Base-by-base conservation (phyloP, 345 rosid genomes). In the Jatropha curcas region DNA sequence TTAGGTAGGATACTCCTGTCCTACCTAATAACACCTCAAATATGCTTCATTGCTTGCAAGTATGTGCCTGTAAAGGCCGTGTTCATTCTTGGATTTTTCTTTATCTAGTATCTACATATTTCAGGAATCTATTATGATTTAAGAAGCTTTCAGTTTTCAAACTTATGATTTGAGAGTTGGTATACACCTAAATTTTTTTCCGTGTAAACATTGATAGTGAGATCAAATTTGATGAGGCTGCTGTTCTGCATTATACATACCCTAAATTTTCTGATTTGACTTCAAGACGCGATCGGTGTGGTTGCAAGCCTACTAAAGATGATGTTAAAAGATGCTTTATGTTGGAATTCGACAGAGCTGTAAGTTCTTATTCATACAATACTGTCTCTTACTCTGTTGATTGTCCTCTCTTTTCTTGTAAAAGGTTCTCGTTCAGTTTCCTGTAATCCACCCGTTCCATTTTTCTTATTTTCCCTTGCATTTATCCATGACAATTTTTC, bases 241-340 rank as follows among this genome's bases (percentile, higher is more conserved):
- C 96, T 19, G 85, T 95, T 73, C 86, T 95, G 85, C 93, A 95
- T 75, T 95, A 90, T 73, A 90, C 99, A 48, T 95, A 95, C 75
- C 74, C 97, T 24, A 91, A 84, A 67, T 91, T 86, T 83, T 95
- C 99, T 59, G 98, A 95, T 84, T 85, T 95, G 82, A 95, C 97
- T 67, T 91, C 99, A 79, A 90, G 99, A 79, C 93, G 90, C 75
- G 90, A 91, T 84, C 97, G 96, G 17, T 95, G 99, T 87, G 96
- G 97, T 78, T 95, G 99, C 90, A 95, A 95, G 79, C 99, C 97
- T 68, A 95, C 97, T 51, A 91, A 87, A 77, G 96, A 86, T 50
- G 99, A 90, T 86, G 91, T 95, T 59, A 95, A 88, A 81, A 88
- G 99, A 81, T 95, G 99, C 84, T 95, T 91, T 86, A 93, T 95